These are phyloP conservation scores for Serendipita sp. DNA, from an alignment of 768 basidiomycete species.

Conservation along the genomic window DNA sequence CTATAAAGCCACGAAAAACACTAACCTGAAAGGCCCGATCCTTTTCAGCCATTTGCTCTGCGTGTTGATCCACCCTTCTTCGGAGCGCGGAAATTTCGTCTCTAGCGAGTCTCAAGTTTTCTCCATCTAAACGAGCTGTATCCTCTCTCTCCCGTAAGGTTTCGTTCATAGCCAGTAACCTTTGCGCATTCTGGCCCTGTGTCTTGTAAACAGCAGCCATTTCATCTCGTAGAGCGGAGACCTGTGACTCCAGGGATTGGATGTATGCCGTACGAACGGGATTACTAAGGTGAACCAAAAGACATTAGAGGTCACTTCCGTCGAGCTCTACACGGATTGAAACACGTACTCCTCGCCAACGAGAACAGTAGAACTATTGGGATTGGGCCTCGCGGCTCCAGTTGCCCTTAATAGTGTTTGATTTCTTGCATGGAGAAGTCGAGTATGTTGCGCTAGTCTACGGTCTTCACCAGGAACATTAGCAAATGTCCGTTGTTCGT, in stretches of 20 bases:
- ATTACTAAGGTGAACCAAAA: slow-evolving; percentile 32
- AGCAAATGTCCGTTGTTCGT: not conserved
- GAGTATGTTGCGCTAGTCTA: slow-evolving; percentile 80
- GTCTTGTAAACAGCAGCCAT: slow-evolving; percentile 91
- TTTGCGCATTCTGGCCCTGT: slow-evolving; percentile 88
- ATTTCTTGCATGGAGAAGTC: slow-evolving; percentile 84
- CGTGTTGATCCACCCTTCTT: slow-evolving; percentile 67
- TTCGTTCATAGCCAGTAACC: slow-evolving; percentile 85
- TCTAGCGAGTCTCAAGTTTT: slow-evolving; percentile 55
- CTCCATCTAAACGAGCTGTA: slow-evolving; percentile 59
- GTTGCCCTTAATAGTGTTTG: slow-evolving; percentile 74
- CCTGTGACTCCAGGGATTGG: slow-evolving; percentile 81
- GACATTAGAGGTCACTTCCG: not conserved
- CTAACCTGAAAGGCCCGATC: slow-evolving; percentile 74
- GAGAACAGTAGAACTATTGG: slow-evolving; percentile 44
- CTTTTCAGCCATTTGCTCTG: slow-evolving; percentile 74
- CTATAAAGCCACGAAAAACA: not conserved
- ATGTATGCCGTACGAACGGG: slow-evolving; percentile 79
- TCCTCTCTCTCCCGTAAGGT: slow-evolving; percentile 90
- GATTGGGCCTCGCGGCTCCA: slow-evolving; percentile 45
- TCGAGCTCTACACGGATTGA: not conserved
- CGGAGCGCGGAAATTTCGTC: slow-evolving; percentile 58
- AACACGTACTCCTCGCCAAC: slow-evolving; percentile 58
- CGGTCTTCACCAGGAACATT: slow-evolving; percentile 39
- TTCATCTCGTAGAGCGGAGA: slow-evolving; percentile 81